Percentiles rank a stretch among this genome's conserved stretches.
phyloP scores from a whole-genome alignment of 2,329 filamentous ascomycete genomes.

The Incumbomyces delicatus region DNA sequence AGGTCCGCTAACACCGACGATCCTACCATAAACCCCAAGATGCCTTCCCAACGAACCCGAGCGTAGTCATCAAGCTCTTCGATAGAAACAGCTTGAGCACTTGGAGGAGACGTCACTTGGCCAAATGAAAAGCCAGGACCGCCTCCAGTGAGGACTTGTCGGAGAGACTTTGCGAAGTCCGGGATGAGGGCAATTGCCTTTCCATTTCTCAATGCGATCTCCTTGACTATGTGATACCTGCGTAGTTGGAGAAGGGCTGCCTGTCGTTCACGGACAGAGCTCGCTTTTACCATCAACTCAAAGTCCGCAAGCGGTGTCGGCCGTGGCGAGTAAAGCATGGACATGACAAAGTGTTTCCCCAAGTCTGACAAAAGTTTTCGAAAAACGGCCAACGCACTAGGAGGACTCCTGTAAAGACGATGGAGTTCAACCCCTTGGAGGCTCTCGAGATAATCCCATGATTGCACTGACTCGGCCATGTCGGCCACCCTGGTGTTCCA shows the following conservation, averaged over 20 bases:
- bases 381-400: slow-evolving; percentile 89
- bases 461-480: slow-evolving; percentile 34
- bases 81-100: slow-evolving; percentile 55
- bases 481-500: background rate
- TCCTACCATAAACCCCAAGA: slow-evolving; percentile 85
- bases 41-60: slow-evolving; percentile 85
- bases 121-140: slow-evolving; percentile 79
- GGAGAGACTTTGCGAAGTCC: slow-evolving; percentile 74
- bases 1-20: slow-evolving; percentile 19
- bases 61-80: slow-evolving; percentile 76
- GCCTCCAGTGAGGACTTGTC: slow-evolving; percentile 77
- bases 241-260: slow-evolving; percentile 72
- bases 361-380: slow-evolving; percentile 91
- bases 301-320: slow-evolving; percentile 72
- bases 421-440: slow-evolving; percentile 82
- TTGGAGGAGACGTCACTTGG: slow-evolving; percentile 61
- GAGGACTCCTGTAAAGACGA: slow-evolving; percentile 90
- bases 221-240: slow-evolving; percentile 74
- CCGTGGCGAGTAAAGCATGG: slow-evolving; percentile 78
- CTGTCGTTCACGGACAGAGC: slow-evolving; percentile 62
- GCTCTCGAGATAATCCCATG: slow-evolving; percentile 85
- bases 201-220: slow-evolving; percentile 50
- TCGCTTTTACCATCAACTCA: slow-evolving; percentile 73
- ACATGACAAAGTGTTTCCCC: slow-evolving; percentile 93
- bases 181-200: slow-evolving; percentile 67